Evolutionary conservation across 148 eudicot species (phyloP).

Genomic region (Heliosperma pusillum): DNA sequence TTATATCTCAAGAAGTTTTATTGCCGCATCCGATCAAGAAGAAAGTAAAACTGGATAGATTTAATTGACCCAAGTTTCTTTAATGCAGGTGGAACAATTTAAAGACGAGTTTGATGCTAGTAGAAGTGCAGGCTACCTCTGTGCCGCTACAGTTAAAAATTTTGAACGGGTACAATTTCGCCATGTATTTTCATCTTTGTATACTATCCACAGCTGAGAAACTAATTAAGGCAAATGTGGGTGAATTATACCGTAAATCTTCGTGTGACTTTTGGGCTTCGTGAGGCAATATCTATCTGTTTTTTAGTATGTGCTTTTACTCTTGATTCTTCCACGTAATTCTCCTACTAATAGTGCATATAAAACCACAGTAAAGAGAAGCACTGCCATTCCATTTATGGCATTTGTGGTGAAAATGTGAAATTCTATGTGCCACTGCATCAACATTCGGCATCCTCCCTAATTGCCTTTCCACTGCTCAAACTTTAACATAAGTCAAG

Average conservation of each 20-base stretch:
- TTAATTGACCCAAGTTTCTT: neutral
- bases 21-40: neutral
- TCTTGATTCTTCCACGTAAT: neutral
- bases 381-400: too few relatives aligned
- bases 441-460: too few relatives aligned
- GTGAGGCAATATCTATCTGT: neutral
- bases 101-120: constrained; percentile 77
- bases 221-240: neutral
- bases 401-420: too few relatives aligned
- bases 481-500: too few relatives aligned
- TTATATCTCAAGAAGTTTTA: neutral
- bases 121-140: constrained; percentile 92
- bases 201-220: neutral
- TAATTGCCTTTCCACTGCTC: too few relatives aligned
- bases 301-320: neutral
- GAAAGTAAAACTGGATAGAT: neutral
- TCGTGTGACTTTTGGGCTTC: neutral
- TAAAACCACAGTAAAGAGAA: too few relatives aligned
- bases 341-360: neutral
- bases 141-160: constrained; percentile 73
- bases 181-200: neutral
- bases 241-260: neutral
- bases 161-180: constrained; percentile 64
- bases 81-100: constrained; percentile 31
- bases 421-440: too few relatives aligned